Evolutionary conservation across 1,139 yeast genomes (phyloP).

Genomic region (Geotrichum citri-aurantii): DNA sequence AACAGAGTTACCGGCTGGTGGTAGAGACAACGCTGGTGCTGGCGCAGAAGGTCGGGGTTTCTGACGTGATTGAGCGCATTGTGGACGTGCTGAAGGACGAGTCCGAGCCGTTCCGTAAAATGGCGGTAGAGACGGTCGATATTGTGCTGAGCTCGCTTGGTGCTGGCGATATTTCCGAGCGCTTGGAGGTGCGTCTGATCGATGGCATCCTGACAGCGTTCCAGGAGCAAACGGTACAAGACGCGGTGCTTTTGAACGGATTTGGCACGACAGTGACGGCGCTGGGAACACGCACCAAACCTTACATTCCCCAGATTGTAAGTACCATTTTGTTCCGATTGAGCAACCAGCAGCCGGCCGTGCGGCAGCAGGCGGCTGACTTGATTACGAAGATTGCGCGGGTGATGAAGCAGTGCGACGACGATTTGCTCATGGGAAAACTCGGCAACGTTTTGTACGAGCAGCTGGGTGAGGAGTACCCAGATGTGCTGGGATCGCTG

Average conservation of each 20-base stretch:
- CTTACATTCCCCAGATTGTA: slow-evolving; percentile 69
- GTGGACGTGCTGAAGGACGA: slow-evolving; percentile 68
- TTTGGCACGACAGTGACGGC: slow-evolving; percentile 64
- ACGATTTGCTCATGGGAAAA: slow-evolving; percentile 56
- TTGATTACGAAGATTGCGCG: slow-evolving; percentile 63
- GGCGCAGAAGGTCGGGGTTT: slow-evolving; percentile 62
- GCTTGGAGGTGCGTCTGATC: slow-evolving; percentile 61
- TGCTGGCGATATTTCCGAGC: slow-evolving; percentile 48
- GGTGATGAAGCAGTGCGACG: slow-evolving; percentile 61
- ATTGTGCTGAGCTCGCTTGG: slow-evolving; percentile 45
- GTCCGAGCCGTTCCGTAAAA: slow-evolving; percentile 68
- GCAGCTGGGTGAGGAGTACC: slow-evolving; percentile 90
- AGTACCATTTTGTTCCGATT: slow-evolving; percentile 69
- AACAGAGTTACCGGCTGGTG: slow-evolving; percentile 52
- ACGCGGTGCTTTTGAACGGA: slow-evolving; percentile 52
- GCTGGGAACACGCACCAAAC: slow-evolving; percentile 62
- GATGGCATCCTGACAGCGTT: slow-evolving; percentile 83
- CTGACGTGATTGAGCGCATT: slow-evolving; percentile 54
- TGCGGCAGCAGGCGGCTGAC: slow-evolving; percentile 84
- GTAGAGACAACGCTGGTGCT: slow-evolving; percentile 67
- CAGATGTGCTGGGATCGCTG: slow-evolving; percentile 86
- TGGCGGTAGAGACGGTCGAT: slow-evolving; percentile 70
- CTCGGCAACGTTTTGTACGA: slow-evolving; percentile 78
- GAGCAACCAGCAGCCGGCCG: slow-evolving; percentile 64
- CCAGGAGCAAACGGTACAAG: slow-evolving; percentile 61